Conservation (phyloP, 2,329 filamentous ascomycete species). For the Paraphaeosphaeria minitans region DNA sequence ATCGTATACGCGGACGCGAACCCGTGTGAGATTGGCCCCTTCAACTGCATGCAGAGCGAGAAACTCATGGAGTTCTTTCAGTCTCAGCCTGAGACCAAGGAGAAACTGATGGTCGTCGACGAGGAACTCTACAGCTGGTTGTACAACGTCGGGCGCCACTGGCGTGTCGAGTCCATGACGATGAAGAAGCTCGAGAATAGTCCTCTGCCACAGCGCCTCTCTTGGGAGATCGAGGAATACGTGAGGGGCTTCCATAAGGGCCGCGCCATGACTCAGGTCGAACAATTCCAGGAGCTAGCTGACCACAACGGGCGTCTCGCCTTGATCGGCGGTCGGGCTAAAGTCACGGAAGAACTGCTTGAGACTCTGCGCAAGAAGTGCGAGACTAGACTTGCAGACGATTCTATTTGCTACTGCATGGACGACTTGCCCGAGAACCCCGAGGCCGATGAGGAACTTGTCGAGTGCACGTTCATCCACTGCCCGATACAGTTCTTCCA, state of each 20-base stretch:
- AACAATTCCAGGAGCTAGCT: slow-evolving; percentile 1
- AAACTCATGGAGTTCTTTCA: slow-evolving; percentile 26
- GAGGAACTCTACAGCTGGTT: slow-evolving; percentile 24
- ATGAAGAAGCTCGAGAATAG: neutral
- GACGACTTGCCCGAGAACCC: slow-evolving; percentile 1
- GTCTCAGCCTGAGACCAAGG: slow-evolving; percentile 20
- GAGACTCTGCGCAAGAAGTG: slow-evolving; percentile 16
- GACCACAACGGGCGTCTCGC: neutral
- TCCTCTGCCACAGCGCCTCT: slow-evolving; percentile 18
- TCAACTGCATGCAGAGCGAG: slow-evolving; percentile 26
- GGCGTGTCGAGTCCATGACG: neutral
- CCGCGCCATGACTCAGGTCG: slow-evolving; percentile 22
- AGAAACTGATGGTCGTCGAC: slow-evolving; percentile 33
- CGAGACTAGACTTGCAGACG: slow-evolving; percentile 1
- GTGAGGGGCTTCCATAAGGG: slow-evolving; percentile 16
- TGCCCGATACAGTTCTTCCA: slow-evolving; percentile 30
- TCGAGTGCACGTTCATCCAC: slow-evolving; percentile 25
- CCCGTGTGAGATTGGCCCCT: slow-evolving; percentile 22
- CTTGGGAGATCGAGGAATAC: slow-evolving; percentile 16
- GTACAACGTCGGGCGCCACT: slow-evolving; percentile 1
- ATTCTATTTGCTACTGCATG: slow-evolving; percentile 30
- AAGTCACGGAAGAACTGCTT: slow-evolving; percentile 9
- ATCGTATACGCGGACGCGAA: slow-evolving; percentile 24
- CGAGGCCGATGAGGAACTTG: neutral
- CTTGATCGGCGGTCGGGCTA: neutral